These are phyloP conservation scores for Mesembryanthemum crystallinum DNA, from an alignment of 148 eudicot species.

Conservation along the genomic window DNA sequence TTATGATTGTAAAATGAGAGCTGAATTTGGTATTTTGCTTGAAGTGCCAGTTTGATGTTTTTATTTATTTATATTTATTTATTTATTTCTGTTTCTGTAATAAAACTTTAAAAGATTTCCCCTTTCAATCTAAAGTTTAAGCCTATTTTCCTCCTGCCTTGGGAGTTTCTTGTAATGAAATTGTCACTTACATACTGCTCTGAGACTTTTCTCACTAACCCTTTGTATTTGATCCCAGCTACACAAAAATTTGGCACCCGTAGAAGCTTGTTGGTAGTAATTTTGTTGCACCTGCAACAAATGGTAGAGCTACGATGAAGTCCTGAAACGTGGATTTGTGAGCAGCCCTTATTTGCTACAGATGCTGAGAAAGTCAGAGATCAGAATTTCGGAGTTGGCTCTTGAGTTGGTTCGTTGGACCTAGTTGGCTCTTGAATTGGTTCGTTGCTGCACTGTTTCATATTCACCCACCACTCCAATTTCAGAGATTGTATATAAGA, in stretches of 20 bases:
- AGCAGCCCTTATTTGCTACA: neutral
- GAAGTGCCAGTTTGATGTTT: neutral
- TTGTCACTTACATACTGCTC: neutral
- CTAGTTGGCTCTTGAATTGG: no score
- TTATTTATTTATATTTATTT: no score
- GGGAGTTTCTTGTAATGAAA: neutral
- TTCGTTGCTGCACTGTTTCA: no score
- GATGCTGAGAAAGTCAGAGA: neutral
- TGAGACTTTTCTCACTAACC: neutral
- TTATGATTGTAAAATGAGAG: neutral
- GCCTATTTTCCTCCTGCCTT: neutral
- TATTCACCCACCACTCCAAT: no score
- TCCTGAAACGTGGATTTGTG: neutral
- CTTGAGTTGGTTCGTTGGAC: no score
- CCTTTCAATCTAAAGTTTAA: neutral
- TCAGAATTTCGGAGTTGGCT: neutral
- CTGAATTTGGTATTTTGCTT: neutral
- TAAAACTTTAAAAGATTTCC: neutral
- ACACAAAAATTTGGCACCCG: neutral
- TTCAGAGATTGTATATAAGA: no score
- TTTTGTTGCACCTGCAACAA: neutral
- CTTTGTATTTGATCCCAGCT: neutral
- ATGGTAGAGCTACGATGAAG: neutral
- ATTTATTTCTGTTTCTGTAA: neutral
- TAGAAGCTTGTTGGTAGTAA: neutral